These are phyloP conservation scores for Paramyrothecium sp. DNA, from an alignment of 2,329 filamentous ascomycete species.

Conservation along the genomic window DNA sequence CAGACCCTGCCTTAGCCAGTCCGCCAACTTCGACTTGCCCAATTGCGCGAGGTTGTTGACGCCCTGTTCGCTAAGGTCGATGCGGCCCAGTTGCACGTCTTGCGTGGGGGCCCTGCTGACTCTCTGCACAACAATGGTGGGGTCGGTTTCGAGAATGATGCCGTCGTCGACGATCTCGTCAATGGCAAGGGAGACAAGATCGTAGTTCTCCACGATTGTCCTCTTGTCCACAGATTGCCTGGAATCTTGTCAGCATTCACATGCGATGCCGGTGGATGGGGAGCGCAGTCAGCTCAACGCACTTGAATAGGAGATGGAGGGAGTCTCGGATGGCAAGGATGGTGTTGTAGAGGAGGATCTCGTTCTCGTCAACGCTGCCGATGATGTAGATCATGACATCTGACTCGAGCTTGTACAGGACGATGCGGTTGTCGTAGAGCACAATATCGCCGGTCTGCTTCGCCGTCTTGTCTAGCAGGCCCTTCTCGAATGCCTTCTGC, in stretches of 20 bases:
- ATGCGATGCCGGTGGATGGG: slow-evolving; percentile 5
- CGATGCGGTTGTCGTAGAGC: slow-evolving; percentile 92
- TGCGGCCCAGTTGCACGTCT: slow-evolving; percentile 88
- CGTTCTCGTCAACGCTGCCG: slow-evolving; percentile 89
- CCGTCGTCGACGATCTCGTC: slow-evolving; percentile 96
- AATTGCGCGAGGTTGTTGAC: slow-evolving; percentile 92
- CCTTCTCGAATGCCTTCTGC: slow-evolving; percentile 96
- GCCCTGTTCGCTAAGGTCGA: slow-evolving; percentile 94
- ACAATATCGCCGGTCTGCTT: slow-evolving; percentile 97
- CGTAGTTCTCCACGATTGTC: slow-evolving; percentile 98
- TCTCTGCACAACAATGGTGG: slow-evolving; percentile 86
- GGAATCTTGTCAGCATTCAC: slow-evolving; percentile 9
- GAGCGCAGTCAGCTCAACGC: slow-evolving; percentile 25
- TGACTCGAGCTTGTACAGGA: slow-evolving; percentile 97
- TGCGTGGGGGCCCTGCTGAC: slow-evolving; percentile 90
- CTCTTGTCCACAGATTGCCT: slow-evolving; percentile 97
- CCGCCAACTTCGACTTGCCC: slow-evolving; percentile 86
- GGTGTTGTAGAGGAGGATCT: slow-evolving; percentile 93
- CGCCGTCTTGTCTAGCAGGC: slow-evolving; percentile 88
- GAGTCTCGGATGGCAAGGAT: slow-evolving; percentile 88
- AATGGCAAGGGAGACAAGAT: slow-evolving; percentile 87
- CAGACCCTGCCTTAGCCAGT: slow-evolving; percentile 84
- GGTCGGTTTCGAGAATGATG: slow-evolving; percentile 96
- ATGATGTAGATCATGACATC: slow-evolving; percentile 97
- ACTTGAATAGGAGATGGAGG: slow-evolving; percentile 91